These are phyloP conservation scores for Didymella lethalis DNA, from an alignment of 2,329 filamentous ascomycete genomes.

Conservation along the genomic window DNA sequence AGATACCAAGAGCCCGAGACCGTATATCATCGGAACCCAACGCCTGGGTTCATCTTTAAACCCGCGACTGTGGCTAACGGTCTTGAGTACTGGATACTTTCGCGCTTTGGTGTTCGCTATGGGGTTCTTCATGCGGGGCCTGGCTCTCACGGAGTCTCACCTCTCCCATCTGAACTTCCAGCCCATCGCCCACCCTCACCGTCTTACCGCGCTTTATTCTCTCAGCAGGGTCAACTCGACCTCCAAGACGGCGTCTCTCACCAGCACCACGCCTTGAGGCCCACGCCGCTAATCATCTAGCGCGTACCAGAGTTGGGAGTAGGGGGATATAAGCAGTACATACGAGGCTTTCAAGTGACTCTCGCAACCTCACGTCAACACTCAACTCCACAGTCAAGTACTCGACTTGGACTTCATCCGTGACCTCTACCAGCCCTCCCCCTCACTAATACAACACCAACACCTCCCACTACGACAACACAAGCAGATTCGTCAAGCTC, in stretches of 20 bases:
- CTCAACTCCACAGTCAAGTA: conserved; percentile 9
- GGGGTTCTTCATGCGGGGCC: not conserved
- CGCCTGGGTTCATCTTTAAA: too few relatives aligned
- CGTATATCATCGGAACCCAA: not conserved
- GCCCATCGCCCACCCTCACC: not conserved
- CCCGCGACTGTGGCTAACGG: not conserved
- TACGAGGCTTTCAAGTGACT: conserved; percentile 18
- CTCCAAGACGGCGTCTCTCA: conserved; percentile 16
- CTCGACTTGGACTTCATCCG: conserved; percentile 10
- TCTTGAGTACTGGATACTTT: too few relatives aligned
- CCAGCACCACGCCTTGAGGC: conserved; percentile 2
- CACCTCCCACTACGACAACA: conserved; percentile 2
- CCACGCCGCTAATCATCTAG: conserved; percentile 1
- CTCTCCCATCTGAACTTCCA: not conserved
- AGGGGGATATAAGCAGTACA: conserved; percentile 28
- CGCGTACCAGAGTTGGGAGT: not conserved
- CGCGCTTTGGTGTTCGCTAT: not conserved
- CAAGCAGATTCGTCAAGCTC: conserved; percentile 25
- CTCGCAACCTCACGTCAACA: conserved; percentile 27
- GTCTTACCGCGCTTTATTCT: not conserved
- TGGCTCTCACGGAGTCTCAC: conserved; percentile 6
- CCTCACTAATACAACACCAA: conserved; percentile 3
- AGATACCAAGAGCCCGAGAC: too few relatives aligned
- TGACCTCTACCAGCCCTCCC: conserved; percentile 5
- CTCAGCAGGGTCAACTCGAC: not conserved